Base-by-base conservation (phyloP, 78 protist species). In the Monocercomonoides exilis region DNA sequence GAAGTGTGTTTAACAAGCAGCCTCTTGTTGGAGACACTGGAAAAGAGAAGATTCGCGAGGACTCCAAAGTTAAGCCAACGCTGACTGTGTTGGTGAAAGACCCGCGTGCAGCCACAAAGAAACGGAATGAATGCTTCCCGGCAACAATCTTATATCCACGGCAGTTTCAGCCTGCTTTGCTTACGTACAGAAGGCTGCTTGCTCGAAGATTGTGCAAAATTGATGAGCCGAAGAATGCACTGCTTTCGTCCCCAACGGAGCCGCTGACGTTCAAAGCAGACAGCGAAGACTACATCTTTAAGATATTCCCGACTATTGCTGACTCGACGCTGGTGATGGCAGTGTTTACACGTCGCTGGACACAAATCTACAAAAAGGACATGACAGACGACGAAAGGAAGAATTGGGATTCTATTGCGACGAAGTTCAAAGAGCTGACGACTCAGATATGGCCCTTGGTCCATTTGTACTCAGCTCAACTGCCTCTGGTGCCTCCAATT, bases 261-360 rank as follows among this genome's bases (percentile, higher is more conserved):
- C 21, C 70, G 70, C 70, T 54, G 38, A 54, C 70, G 70, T 54
- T 54, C 70, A 54, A 54, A 54, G 70, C 70, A 54, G 70, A 54
- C 70, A 29, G 38, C 38, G 21, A 54, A 54, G 70, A 54, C 70
- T 54, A 54, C 21, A 11, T 54, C 21, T 54, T 54, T 21, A 54
- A 54, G 70, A 54, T 54, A 11, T 54, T 54, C 70, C 70, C 70
- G 70, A 29, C 70, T 21, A 54, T 54, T 21, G 70, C 70, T 29
- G 70, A 54, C 70, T 54, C 70, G 11, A 11, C 70, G 11, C 38
- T 54, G 11, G 70, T 54, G 38, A 54, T 54, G 70, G 21, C 11
- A 11, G 70, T 54, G 70, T 54, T 54, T 21, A 54, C 70, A 29
- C 70, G 70, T 21, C 11, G 21, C 38, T 54, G 70, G 70, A 54